Evolutionary conservation across 2,329 filamentous ascomycete genomes (phyloP), one percentile per base, ranked within the genome.

Genomic region (Cryphonectria japonica): DNA sequence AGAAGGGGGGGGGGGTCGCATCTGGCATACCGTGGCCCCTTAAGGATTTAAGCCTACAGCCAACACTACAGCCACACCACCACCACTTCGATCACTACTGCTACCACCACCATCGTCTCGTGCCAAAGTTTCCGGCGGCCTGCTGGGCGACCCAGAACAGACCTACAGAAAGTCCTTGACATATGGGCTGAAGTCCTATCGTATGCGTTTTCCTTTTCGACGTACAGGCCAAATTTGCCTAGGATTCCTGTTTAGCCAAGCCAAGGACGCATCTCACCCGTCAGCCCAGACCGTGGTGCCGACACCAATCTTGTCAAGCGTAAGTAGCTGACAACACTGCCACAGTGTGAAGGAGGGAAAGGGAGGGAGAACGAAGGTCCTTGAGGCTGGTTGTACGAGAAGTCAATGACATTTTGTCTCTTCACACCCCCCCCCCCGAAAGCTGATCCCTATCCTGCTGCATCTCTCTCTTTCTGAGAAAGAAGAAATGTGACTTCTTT

Each of bases 321-420:
- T 22, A 13, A 64, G 22, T 46, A 43, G 62, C 39, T 66, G 68
- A 37, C 68, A 34, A 46, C 62, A 69, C 68, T 66, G 68, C 68
- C 68, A 59, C 68, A 57, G 41, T 19, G 19, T 52, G 43, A n/a
- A 8, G 46, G 11, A 50, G 11, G 46, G 7, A 50, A 50, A 8
- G 19, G 16, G 22, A 60, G 41, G 29, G 29, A n/a, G 66, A 14
- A 11, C 14, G 57, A 8, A 19, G 39, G 16, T 43, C 29, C 19
- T 13, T 2, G 43, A 32, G 41, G 59, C 46, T 54, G 43, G 59
- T 46, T 54, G 59, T 43, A 68, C 59, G 19, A 63, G 67, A 9
- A 16, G 41, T 29, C 67, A 68, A 62, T 62, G 67, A 14, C 43
- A 37, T 62, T 16, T 63, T 63, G 41, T 61, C 7, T 32, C 14